Evolutionary conservation across 2,329 filamentous ascomycete species (phyloP).

Genomic region (Fusarium tanahbumbuense): DNA sequence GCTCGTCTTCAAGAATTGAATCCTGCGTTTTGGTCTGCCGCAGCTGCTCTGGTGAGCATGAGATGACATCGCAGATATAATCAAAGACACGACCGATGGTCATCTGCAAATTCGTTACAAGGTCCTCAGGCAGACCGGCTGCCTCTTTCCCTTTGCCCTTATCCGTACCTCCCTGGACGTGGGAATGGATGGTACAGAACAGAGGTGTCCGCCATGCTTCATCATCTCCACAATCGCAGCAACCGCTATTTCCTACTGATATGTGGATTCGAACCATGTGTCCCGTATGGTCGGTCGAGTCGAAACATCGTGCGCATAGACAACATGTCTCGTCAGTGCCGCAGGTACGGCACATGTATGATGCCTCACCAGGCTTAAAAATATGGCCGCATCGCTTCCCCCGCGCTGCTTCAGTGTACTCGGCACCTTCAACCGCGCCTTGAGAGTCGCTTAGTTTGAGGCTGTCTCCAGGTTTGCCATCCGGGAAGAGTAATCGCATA

Average conservation of each 20-base stretch:
- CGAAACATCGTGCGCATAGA: constrained; percentile 92
- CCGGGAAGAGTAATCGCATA: constrained; percentile 83
- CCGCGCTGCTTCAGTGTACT: constrained; percentile 91
- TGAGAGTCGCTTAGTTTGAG: constrained; percentile 90
- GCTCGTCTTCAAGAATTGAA: constrained; percentile 84
- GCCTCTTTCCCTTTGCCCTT: constrained; percentile 72
- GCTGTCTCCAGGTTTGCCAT: constrained; percentile 71
- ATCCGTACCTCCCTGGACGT: constrained; percentile 59
- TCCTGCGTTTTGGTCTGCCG: constrained; percentile 85
- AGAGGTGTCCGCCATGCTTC: constrained; percentile 93
- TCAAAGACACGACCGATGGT: constrained; percentile 89
- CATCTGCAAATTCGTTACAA: constrained; percentile 81
- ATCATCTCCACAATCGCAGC: constrained; percentile 95
- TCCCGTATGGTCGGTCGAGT: constrained; percentile 92
- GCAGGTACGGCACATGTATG: constrained; percentile 94
- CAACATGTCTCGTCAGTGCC: constrained; percentile 95
- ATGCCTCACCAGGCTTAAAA: constrained; percentile 92
- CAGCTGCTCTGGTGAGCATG: constrained; percentile 95
- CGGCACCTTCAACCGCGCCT: constrained; percentile 90
- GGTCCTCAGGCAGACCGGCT: constrained; percentile 75
- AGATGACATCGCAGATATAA: constrained; percentile 97
- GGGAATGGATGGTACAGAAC: constrained; percentile 92
- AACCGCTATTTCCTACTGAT: constrained; percentile 91
- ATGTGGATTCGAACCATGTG: constrained; percentile 92
- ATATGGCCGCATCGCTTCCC: constrained; percentile 98